Percentiles rank a stretch among this genome's conserved stretches.
phyloP scores from a whole-genome alignment of 2,329 filamentous ascomycete species.

The Fusarium sterilihyphosum region DNA sequence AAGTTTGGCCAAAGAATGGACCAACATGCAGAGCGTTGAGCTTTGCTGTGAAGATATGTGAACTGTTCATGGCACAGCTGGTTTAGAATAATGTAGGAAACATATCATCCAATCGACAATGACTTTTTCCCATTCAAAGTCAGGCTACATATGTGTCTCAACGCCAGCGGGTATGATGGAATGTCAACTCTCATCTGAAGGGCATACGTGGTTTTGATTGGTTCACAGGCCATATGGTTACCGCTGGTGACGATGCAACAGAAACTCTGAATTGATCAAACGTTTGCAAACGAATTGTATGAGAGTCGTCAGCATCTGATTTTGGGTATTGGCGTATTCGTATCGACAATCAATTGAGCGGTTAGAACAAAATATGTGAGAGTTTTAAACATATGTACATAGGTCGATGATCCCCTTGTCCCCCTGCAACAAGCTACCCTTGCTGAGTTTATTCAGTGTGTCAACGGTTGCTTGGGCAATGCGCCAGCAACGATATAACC shows the following conservation, averaged over 20 bases:
- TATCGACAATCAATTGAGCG: not conserved
- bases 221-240: not conserved
- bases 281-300: not conserved
- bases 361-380: not conserved
- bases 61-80: not conserved
- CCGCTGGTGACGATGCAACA: slow-evolving; percentile 10
- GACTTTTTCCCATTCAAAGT: not conserved
- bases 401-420: slow-evolving; percentile 5
- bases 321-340: not conserved
- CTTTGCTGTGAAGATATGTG: not conserved
- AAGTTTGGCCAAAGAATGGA: not conserved
- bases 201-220: slow-evolving; percentile 15
- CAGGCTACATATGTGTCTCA: not conserved
- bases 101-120: not conserved
- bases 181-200: not conserved
- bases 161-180: slow-evolving; percentile 5
- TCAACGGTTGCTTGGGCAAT: slow-evolving; percentile 43
- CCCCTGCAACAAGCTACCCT: slow-evolving; percentile 23
- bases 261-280: slow-evolving; percentile 5
- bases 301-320: not conserved
- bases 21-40: not conserved
- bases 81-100: slow-evolving; percentile 1
- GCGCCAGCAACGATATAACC: slow-evolving; percentile 20
- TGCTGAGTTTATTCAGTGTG: slow-evolving; percentile 10
- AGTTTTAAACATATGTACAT: not conserved